Evolutionary conservation across 306 rosid species (phyloP).

Genomic region (Neltuma alba): DNA sequence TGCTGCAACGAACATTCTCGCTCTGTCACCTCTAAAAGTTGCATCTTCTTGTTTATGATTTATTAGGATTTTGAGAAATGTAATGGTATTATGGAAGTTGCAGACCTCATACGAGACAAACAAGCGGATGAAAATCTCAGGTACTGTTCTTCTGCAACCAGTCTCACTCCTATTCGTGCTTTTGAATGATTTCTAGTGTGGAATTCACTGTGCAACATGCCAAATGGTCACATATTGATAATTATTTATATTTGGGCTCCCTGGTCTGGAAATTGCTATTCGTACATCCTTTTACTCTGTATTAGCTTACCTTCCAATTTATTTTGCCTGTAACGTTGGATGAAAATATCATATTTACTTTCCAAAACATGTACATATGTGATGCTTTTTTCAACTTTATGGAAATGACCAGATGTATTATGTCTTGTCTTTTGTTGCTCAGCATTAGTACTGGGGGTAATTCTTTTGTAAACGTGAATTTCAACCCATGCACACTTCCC

Average conservation of each 20-base stretch:
- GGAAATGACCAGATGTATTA: neutral
- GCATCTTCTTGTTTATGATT: slow-evolving; percentile 17
- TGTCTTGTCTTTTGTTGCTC: neutral
- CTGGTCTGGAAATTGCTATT: slow-evolving; percentile 5
- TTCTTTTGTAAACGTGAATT: neutral
- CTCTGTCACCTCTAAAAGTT: slow-evolving; percentile 11
- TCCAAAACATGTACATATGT: neutral
- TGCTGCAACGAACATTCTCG: slow-evolving; percentile 17
- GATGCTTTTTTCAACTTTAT: neutral
- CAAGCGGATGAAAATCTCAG: slow-evolving; percentile 92
- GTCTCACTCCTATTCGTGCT: slow-evolving; percentile 14
- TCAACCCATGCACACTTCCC: neutral
- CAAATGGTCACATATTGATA: slow-evolving; percentile 8
- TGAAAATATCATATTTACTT: neutral
- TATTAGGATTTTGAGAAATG: slow-evolving; percentile 80
- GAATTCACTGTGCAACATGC: neutral
- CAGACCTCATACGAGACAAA: slow-evolving; percentile 82
- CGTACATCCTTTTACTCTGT: slow-evolving; percentile 1
- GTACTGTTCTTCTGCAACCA: slow-evolving; percentile 43
- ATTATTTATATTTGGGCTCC: slow-evolving; percentile 12
- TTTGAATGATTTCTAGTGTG: neutral
- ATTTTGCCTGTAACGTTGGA: slow-evolving; percentile 4
- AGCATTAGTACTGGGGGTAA: too few relatives aligned
- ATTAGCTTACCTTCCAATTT: slow-evolving; percentile 19
- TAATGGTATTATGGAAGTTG: slow-evolving; percentile 85